A percentile compares a stretch with the other conserved stretches of the same genome.
Evolutionary conservation across 2,329 filamentous ascomycete genomes (phyloP).

Genomic region (Sordariomycetes sp.): DNA sequence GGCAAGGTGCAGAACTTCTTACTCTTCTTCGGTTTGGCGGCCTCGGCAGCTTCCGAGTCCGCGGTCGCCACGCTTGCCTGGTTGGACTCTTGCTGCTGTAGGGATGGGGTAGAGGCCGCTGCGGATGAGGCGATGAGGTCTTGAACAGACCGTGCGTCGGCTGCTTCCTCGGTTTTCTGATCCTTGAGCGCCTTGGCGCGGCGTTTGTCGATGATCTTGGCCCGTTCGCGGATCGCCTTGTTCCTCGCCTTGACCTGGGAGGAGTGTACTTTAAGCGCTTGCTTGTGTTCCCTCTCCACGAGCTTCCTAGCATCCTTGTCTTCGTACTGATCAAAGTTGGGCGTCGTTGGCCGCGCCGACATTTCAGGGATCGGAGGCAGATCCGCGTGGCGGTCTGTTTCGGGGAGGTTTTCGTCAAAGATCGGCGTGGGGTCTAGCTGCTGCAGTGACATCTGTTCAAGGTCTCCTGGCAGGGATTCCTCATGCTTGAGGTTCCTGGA

Average conservation of each 20-base stretch:
- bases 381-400: not conserved
- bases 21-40: slow-evolving; percentile 13
- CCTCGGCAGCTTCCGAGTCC: not conserved
- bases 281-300: slow-evolving; percentile 59
- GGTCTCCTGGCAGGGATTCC: not conserved
- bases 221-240: slow-evolving; percentile 52
- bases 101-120: not conserved
- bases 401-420: slow-evolving; percentile 12
- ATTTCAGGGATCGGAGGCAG: slow-evolving; percentile 35
- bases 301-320: slow-evolving; percentile 59
- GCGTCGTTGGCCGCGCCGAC: slow-evolving; percentile 31
- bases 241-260: slow-evolving; percentile 58
- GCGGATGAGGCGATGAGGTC: not conserved
- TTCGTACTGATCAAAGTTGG: slow-evolving; percentile 48
- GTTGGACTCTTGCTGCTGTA: no score
- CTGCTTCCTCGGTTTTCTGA: slow-evolving; percentile 24
- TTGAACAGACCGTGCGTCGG: not conserved
- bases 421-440: slow-evolving; percentile 30
- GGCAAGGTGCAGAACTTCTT: slow-evolving; percentile 72
- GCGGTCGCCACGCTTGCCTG: no score
- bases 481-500: no score
- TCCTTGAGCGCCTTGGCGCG: slow-evolving; percentile 34
- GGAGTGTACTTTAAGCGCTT: slow-evolving; percentile 54
- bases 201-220: slow-evolving; percentile 49
- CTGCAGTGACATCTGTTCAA: slow-evolving; percentile 16